Evolutionary conservation across 257 asterid species (phyloP).

Genomic region (Eucommia ulmoides): DNA sequence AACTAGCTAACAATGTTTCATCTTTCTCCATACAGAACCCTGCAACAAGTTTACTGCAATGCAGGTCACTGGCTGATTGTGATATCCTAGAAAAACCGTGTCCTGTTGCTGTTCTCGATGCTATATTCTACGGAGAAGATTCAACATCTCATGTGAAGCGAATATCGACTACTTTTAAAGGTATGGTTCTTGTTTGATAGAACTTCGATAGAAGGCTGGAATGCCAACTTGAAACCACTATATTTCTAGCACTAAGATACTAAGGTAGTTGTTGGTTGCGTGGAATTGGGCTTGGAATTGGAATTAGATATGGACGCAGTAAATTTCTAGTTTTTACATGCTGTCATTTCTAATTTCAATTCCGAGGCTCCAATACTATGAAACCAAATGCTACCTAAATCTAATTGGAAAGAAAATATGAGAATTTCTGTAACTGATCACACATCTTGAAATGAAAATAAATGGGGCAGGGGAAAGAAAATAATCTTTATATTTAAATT

Average conservation of each 20-base stretch:
- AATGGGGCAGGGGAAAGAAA: too few species aligned
- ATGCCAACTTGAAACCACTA: background rate
- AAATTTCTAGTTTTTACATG: background rate
- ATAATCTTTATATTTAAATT: background rate
- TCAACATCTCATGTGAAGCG: constrained; percentile 86
- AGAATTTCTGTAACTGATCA: background rate
- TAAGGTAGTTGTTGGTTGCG: background rate
- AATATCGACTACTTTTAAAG: constrained; percentile 58
- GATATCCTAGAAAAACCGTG: constrained; percentile 9
- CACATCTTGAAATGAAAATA: too few species aligned
- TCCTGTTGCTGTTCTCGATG: constrained; percentile 87
- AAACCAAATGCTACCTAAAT: too few species aligned
- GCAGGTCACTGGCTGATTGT: constrained; percentile 12
- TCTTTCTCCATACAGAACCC: constrained; percentile 32
- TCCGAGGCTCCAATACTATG: too few species aligned
- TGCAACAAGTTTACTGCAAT: constrained; percentile 28
- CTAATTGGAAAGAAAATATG: background rate
- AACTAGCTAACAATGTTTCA: constrained; percentile 16
- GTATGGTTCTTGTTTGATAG: constrained; percentile 26
- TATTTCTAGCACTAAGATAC: too few species aligned
- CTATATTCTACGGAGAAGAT: constrained; percentile 61
- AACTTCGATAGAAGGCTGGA: background rate
- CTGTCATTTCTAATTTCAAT: too few species aligned
- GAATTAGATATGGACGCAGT: background rate
- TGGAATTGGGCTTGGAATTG: background rate